Base-by-base conservation (phyloP, 148 eudicot genomes). In the Spergularia bocconei region DNA sequence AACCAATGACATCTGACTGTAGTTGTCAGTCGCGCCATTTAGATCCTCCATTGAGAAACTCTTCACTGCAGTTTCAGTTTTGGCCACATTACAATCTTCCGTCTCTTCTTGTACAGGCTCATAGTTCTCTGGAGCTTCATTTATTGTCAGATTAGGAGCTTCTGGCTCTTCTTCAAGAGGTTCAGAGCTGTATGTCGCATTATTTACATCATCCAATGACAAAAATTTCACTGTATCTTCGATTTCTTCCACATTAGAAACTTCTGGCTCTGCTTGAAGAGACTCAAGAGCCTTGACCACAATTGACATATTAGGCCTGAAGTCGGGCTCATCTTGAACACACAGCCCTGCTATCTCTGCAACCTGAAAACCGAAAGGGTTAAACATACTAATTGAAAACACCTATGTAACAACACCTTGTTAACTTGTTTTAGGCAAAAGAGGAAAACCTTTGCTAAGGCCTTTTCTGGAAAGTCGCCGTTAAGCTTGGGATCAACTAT, bases 301-400 rank as follows among this genome's bases (percentile, higher is more conserved):
- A 44, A 90, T 94, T 3, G 97, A 84, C 98, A 94, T 94, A 69
- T 94, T 94, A 9, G 98, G 98, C 81, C 98, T 76, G 77, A 94
- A 91, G 63, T 90, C 98, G 47, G 97, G 96, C 81, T 94, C 98
- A 50, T 94, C 89, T 73, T 94, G 97, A 57, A 94, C 89, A 72
- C 98, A 94, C 13, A 94, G 86, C 67, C 91, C 97, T 29, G 97
- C 98, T 64, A 94, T 91, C 56, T 97, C 97, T 82, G 56, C 61
- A 13, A 51, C 47, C 58, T 53, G 63, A 75, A 47, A 33, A 62
- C 11, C 23, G 47, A 23, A 2, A 44, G 48, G 69, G 50, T 13
- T 63, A 4, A 65, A 23, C 21, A 19, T 58, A 20, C 33, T 29
- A 55, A 17, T 14, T 13, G 20, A 55, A 14, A 6, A 44, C 48